Conservation (phyloP, 768 basidiomycete genomes). For the Rhodosporidiobolus sp. region DNA sequence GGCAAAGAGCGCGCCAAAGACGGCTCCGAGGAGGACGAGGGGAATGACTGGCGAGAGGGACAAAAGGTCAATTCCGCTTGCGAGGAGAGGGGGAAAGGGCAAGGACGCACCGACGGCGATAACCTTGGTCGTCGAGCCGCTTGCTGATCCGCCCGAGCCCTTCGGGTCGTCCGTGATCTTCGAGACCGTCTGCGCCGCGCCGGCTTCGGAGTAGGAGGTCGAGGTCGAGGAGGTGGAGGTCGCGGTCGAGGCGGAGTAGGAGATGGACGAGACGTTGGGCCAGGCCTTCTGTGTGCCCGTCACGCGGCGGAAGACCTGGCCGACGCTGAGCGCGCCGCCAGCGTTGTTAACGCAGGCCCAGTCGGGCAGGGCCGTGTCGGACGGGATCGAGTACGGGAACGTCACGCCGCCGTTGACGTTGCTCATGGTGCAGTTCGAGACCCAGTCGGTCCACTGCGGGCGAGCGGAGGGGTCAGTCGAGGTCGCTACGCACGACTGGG, state of each 20-base stretch:
- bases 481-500: not conserved
- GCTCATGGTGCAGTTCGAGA: slow-evolving; percentile 28
- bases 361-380: slow-evolving; percentile 8
- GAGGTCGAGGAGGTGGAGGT: not conserved
- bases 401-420: slow-evolving; percentile 19
- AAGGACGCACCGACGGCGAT: slow-evolving; percentile 5
- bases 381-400: slow-evolving; percentile 18
- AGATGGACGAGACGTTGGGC: not conserved
- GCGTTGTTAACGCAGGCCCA: slow-evolving; percentile 30
- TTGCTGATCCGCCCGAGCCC: too few species aligned
- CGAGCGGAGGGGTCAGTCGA: not conserved
- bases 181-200: not conserved
- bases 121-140: not conserved
- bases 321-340: not conserved
- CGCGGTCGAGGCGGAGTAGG: not conserved
- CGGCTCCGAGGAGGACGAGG: not conserved
- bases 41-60: slow-evolving; percentile 12
- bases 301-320: not conserved
- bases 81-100: not conserved
- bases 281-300: not conserved
- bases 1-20: not conserved
- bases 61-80: not conserved
- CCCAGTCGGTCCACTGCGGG: slow-evolving; percentile 32
- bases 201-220: not conserved
- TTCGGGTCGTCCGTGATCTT: not conserved